These are phyloP conservation scores for Oleoguttula mirabilis DNA, from an alignment of 495 filamentous ascomycete genomes.

Conservation along the genomic window DNA sequence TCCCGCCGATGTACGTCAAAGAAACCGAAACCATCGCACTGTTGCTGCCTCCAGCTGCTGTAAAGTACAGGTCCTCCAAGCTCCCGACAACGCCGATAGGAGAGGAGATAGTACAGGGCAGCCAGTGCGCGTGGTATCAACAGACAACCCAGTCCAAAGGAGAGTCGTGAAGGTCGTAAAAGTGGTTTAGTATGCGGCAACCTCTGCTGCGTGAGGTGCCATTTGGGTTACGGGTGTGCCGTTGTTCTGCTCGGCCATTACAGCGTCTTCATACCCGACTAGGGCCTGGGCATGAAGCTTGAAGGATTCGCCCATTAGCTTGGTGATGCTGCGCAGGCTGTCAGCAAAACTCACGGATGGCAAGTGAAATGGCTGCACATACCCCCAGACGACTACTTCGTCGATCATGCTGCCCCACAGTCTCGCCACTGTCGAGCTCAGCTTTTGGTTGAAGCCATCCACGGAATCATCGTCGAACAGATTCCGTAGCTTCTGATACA, in stretches of 20 bases:
- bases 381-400: slow-evolving; percentile 98
- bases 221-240: neutral
- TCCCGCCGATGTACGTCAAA: neutral
- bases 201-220: slow-evolving; percentile 10
- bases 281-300: slow-evolving; percentile 91
- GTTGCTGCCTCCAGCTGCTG: neutral
- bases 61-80: neutral
- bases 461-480: slow-evolving; percentile 85
- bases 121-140: neutral
- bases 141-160: neutral
- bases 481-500: slow-evolving; percentile 90
- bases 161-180: neutral
- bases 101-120: neutral
- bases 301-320: slow-evolving; percentile 97
- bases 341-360: slow-evolving; percentile 47
- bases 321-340: slow-evolving; percentile 61
- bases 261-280: slow-evolving; percentile 75
- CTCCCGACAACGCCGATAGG: neutral
- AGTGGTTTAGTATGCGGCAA: slow-evolving; percentile 15
- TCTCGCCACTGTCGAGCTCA: slow-evolving; percentile 85
- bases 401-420: slow-evolving; percentile 98
- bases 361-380: slow-evolving; percentile 31
- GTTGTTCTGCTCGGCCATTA: slow-evolving; percentile 5
- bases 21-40: neutral
- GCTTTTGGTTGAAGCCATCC: slow-evolving; percentile 61